These are phyloP conservation scores for Capsella bursapastoris DNA, from an alignment of 345 rosid species.

Conservation along the genomic window DNA sequence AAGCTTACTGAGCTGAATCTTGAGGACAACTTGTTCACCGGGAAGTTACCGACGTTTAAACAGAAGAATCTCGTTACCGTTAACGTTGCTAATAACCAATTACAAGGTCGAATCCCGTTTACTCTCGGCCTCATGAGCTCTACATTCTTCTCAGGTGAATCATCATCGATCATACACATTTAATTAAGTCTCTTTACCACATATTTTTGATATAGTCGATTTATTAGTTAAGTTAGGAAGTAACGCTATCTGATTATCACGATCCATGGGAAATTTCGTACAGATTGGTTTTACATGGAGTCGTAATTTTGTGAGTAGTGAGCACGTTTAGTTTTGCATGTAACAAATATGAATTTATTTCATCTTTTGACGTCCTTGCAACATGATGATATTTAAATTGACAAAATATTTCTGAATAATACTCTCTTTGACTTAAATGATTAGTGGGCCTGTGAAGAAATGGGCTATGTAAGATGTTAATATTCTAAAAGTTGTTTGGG, in stretches of 20 bases:
- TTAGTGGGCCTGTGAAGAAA: background rate
- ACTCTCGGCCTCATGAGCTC: constrained; percentile 46
- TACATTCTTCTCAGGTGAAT: constrained; percentile 56
- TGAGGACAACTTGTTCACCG: constrained; percentile 61
- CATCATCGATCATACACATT: background rate
- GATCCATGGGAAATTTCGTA: background rate
- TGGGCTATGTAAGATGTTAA: background rate
- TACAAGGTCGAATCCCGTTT: constrained; percentile 61
- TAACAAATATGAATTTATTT: background rate
- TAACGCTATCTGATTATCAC: background rate
- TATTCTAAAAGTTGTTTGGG: constrained; percentile 4
- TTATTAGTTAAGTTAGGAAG: background rate
- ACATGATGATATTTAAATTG: too few relatives aligned
- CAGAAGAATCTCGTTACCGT: constrained; percentile 48
- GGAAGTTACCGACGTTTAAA: constrained; percentile 58
- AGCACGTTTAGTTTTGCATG: constrained; percentile 31
- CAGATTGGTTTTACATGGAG: background rate
- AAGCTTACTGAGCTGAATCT: constrained; percentile 56
- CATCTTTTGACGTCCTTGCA: background rate
- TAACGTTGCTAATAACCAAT: constrained; percentile 55
- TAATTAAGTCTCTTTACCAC: too few relatives aligned
- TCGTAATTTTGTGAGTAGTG: constrained; percentile 10
- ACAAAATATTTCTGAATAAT: background rate
- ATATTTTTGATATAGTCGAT: too few relatives aligned
- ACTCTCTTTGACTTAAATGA: background rate